These are phyloP conservation scores for Cyphellophora europaea DNA, from an alignment of 2,329 filamentous ascomycete genomes.

Conservation along the genomic window DNA sequence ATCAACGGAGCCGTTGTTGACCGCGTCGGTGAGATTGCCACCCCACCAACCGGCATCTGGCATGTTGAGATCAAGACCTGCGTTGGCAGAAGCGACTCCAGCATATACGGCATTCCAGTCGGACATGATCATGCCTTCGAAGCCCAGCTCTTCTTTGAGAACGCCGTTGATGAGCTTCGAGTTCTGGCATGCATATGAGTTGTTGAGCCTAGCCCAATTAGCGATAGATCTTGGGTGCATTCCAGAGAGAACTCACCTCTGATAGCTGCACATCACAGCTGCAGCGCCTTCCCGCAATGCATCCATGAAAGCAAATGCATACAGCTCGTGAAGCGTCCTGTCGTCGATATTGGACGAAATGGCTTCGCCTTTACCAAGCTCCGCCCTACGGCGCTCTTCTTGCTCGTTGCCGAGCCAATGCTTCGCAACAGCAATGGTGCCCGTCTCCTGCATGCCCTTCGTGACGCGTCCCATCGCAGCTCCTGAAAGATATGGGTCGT, in stretches of 20 bases:
- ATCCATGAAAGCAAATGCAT: conserved; percentile 70
- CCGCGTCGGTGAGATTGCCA: conserved; percentile 26
- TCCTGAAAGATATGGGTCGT: conserved; percentile 39
- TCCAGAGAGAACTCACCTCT: no score
- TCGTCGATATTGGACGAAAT: conserved; percentile 57
- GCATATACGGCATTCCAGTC: conserved; percentile 37
- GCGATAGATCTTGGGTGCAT: no score
- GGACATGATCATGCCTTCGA: conserved; percentile 38
- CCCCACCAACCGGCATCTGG: conserved; percentile 27
- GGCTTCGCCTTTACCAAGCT: conserved; percentile 36
- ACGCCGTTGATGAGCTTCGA: conserved; percentile 35
- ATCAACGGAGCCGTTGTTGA: conserved; percentile 31
- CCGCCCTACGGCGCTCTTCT: conserved; percentile 32
- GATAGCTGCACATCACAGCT: conserved; percentile 39
- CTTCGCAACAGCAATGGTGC: conserved; percentile 29
- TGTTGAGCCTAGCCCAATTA: conserved; percentile 37
- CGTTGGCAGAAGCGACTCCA: conserved; percentile 30
- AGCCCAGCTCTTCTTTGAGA: conserved; percentile 42
- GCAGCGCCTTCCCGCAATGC: conserved; percentile 57
- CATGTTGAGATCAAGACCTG: conserved; percentile 39
- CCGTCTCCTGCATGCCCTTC: conserved; percentile 35
- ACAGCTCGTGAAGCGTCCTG: conserved; percentile 65
- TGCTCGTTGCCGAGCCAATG: conserved; percentile 58
- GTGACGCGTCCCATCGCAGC: conserved; percentile 33
- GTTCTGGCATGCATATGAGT: conserved; percentile 41